Percentiles rank a stretch among this genome's conserved stretches.
These are phyloP conservation scores for Chlamydomonas sp. DNA, from an alignment of 139 green algal genomes.

Conservation along the genomic window DNA sequence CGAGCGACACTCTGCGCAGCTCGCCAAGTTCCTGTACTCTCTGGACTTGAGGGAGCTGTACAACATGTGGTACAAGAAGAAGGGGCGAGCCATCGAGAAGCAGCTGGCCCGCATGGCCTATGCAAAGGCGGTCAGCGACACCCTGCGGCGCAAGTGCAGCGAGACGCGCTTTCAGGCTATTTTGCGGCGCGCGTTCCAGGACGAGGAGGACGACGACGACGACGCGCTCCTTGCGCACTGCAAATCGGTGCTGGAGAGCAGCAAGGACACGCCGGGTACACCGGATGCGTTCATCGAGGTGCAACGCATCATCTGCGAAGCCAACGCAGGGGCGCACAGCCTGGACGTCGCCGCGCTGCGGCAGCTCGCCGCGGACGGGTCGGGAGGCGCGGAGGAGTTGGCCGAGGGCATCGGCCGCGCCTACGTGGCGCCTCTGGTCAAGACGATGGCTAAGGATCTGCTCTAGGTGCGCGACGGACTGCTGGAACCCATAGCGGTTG, in stretches of 20 bases:
- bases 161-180: conserved; percentile 8
- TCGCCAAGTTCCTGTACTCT: neutral
- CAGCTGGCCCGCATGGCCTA: neutral
- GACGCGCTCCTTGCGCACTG: neutral
- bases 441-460: conserved; percentile 2
- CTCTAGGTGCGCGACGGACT: neutral
- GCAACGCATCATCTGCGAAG: conserved; percentile 11
- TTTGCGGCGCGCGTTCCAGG: conserved; percentile 5
- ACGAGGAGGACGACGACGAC: conserved; percentile 16
- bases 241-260: neutral
- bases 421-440: conserved; percentile 1
- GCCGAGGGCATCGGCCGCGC: neutral
- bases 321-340: conserved; percentile 4
- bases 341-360: conserved; percentile 8
- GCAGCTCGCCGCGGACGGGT: conserved; percentile 1
- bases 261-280: neutral
- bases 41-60: neutral
- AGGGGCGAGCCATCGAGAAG: neutral
- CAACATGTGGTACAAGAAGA: conserved; percentile 6
- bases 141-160: conserved; percentile 14
- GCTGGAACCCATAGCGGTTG: neutral
- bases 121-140: neutral
- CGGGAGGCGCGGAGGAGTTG: neutral
- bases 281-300: conserved; percentile 12
- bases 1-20: neutral